Evolutionary conservation across 176 grass and related monocot species (phyloP).

Genomic region (Zea luxurians): DNA sequence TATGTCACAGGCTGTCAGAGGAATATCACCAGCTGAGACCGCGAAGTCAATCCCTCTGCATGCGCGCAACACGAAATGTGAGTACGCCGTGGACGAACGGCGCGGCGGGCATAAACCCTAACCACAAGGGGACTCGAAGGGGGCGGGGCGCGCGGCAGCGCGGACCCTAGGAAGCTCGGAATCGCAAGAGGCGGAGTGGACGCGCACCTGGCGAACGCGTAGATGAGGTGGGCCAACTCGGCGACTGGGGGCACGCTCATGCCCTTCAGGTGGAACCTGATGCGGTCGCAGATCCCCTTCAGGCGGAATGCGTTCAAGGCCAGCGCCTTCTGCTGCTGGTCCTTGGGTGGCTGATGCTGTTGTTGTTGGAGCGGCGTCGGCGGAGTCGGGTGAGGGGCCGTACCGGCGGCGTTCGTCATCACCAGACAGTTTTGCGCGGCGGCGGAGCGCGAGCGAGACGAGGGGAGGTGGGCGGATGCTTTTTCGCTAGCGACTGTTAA

Average conservation of each 20-base stretch:
- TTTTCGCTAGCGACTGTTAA: neutral
- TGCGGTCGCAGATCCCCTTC: conserved; percentile 36
- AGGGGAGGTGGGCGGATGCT: neutral
- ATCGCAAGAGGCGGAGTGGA: neutral
- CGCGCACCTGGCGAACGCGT: conserved; percentile 46
- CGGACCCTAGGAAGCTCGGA: neutral
- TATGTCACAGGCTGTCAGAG: conserved; percentile 48
- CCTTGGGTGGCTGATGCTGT: neutral
- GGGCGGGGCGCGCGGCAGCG: neutral
- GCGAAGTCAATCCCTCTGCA: conserved; percentile 89
- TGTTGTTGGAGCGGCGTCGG: neutral
- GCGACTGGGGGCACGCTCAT: neutral
- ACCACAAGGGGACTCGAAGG: neutral
- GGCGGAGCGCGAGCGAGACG: neutral
- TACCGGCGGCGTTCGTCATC: conserved; percentile 32
- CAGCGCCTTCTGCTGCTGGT: conserved; percentile 38
- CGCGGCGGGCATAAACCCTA: conserved; percentile 38
- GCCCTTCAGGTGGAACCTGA: conserved; percentile 34
- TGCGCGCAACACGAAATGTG: conserved; percentile 20
- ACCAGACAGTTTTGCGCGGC: conserved; percentile 9
- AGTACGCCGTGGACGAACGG: neutral
- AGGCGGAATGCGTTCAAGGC: conserved; percentile 22
- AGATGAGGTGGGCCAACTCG: conserved; percentile 44
- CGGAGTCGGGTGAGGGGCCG: neutral
- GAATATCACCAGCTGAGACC: conserved; percentile 68